phyloP scores from a whole-genome alignment of 495 filamentous ascomycete species.

The Neurospora sp. region DNA sequence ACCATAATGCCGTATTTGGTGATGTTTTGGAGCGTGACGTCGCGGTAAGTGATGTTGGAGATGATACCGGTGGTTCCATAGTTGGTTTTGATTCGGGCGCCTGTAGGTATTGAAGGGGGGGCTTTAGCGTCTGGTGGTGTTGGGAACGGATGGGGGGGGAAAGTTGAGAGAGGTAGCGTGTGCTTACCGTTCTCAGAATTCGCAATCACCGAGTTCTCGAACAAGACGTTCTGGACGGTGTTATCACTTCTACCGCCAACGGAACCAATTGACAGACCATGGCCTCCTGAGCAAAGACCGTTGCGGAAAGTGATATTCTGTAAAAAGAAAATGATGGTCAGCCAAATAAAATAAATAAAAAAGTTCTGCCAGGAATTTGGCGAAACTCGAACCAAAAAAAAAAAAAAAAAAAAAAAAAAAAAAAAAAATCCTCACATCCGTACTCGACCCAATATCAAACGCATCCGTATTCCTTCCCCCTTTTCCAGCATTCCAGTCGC shows the following conservation, averaged over 20 bases:
- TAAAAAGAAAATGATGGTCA: background rate
- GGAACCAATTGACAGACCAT: constrained; percentile 61
- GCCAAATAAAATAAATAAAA: too few relatives aligned
- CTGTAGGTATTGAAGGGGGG: background rate
- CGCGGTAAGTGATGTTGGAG: constrained; percentile 46
- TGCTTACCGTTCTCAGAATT: constrained; percentile 42
- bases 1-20: constrained; percentile 55
- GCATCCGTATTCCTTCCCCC: constrained; percentile 55
- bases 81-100: constrained; percentile 56
- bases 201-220: constrained; percentile 27
- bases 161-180: background rate
- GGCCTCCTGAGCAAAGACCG: constrained; percentile 47
- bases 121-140: background rate
- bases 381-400: too few relatives aligned
- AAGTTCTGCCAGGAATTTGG: too few relatives aligned
- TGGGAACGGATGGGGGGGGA: background rate
- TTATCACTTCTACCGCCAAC: constrained; percentile 55
- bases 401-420: background rate
- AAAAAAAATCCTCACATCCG: constrained; percentile 37
- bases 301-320: constrained; percentile 43
- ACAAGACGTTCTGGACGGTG: constrained; percentile 41
- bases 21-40: constrained; percentile 53
- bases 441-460: constrained; percentile 48
- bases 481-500: constrained; percentile 4
- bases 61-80: constrained; percentile 47